Percentiles rank a stretch among this genome's conserved stretches.
phyloP scores from a whole-genome alignment of 1,284 basidiomycete genomes.

The Ceratobasidium sp. region DNA sequence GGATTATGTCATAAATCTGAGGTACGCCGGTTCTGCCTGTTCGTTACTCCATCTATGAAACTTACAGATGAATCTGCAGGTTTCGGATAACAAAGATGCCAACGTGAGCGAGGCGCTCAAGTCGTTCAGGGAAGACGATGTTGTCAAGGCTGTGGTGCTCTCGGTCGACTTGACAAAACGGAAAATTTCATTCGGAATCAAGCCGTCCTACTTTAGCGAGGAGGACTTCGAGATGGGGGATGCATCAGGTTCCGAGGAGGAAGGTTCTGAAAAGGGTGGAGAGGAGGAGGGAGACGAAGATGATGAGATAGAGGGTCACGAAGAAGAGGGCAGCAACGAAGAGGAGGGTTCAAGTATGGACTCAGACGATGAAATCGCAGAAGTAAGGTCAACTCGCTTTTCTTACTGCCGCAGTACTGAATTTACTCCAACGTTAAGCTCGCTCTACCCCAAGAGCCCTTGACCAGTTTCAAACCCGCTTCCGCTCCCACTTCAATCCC shows the following conservation, averaged over 20 bases:
- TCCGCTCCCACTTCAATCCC: constrained; percentile 47
- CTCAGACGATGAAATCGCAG: constrained; percentile 46
- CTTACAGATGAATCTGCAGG: constrained; percentile 57
- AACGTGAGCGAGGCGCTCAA: constrained; percentile 81
- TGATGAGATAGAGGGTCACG: constrained; percentile 46
- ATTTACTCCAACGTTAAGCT: neutral
- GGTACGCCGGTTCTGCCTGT: constrained; percentile 62
- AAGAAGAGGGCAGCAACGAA: constrained; percentile 49
- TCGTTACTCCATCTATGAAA: constrained; percentile 40
- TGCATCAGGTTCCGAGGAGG: constrained; percentile 54
- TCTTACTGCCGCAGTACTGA: neutral
- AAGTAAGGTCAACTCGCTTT: neutral
- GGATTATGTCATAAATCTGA: constrained; percentile 96
- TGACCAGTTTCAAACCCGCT: constrained; percentile 48
- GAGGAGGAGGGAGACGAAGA: constrained; percentile 51
- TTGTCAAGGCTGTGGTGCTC: constrained; percentile 82
- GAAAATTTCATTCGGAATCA: constrained; percentile 88
- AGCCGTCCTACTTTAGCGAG: constrained; percentile 85
- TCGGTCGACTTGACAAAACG: constrained; percentile 78
- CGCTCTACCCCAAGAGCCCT: constrained; percentile 48
- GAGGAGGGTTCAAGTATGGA: constrained; percentile 50
- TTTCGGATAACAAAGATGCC: constrained; percentile 85
- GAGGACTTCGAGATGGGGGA: constrained; percentile 53
- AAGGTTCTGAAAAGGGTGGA: constrained; percentile 45
- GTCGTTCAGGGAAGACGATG: constrained; percentile 88